Percentiles rank a stretch among this genome's conserved stretches.
These are phyloP conservation scores for Schwanniomyces pseudopolymorphus DNA, from an alignment of 805 yeast genomes.

Conservation along the genomic window DNA sequence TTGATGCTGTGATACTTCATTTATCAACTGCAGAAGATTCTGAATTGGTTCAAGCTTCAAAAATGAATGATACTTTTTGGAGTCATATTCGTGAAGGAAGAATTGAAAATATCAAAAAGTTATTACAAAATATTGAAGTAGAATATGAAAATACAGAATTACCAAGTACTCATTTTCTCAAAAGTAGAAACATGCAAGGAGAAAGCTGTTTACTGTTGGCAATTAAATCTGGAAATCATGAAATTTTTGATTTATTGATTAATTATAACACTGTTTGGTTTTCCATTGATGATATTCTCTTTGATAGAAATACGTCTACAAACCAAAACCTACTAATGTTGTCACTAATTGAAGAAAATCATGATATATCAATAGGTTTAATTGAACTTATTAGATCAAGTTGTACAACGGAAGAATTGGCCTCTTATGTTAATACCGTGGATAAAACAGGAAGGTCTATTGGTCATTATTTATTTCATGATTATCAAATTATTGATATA, in stretches of 20 bases:
- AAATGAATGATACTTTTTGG: constrained; percentile 56
- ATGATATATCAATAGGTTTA: constrained; percentile 46
- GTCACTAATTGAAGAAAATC: constrained; percentile 58
- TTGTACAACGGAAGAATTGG: constrained; percentile 47
- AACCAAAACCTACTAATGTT: constrained; percentile 58
- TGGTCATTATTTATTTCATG: constrained; percentile 73
- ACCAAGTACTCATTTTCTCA: constrained; percentile 20
- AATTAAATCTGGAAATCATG: constrained; percentile 45
- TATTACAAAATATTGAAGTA: constrained; percentile 11
- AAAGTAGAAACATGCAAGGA: constrained; percentile 46
- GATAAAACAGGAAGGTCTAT: constrained; percentile 60
- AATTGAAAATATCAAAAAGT: constrained; percentile 8
- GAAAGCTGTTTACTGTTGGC: constrained; percentile 72
- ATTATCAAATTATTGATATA: constrained; percentile 45
- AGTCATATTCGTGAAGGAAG: constrained; percentile 39
- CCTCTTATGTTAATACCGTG: constrained; percentile 44
- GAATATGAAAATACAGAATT: constrained; percentile 8
- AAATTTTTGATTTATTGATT: constrained; percentile 47
- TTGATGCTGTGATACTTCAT: constrained; percentile 78
- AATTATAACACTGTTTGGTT: constrained; percentile 47
- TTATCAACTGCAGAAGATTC: constrained; percentile 26
- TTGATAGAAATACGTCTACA: constrained; percentile 54
- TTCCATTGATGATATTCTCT: constrained; percentile 64
- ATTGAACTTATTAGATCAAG: constrained; percentile 38
- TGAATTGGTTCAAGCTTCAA: constrained; percentile 42